Evolutionary conservation across 2,329 filamentous ascomycete species (phyloP), one percentile per base, ranked within the genome.

Genomic region (Fonsecaea erecta): DNA sequence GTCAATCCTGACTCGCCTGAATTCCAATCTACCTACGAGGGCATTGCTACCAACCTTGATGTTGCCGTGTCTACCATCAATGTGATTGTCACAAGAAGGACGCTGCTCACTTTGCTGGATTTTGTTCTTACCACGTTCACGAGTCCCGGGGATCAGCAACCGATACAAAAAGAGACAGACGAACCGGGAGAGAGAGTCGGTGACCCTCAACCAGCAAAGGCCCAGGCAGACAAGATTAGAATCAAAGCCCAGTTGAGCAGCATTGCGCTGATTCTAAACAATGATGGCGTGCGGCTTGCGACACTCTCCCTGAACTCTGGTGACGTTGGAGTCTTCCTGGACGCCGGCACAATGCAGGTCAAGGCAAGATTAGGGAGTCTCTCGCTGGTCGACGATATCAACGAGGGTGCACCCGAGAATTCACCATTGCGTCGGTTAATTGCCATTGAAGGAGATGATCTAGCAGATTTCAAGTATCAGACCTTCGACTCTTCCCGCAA

Each of bases 391-490:
- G 95, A 99, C 75, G 95, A 99, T 76, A 88, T 99, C 65, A 97
- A 98, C 72, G 86, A 93, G 68, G 95, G 94, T 26, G 93, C 96
- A 0, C 86, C 92, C 0, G 88, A 90, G 71, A 84, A 90, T 30
- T 97, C 94, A 0, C 86, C 89, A 51, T 83, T 98, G 26, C 89
- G 95, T 43, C 89, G 94, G 70, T 84, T 99, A 24, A 88, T 99
- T 46, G 94, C 93, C 0, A 99, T 99, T 32, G 91, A 99, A 77
- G 96, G 96, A 11, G 89, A 98, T 62, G 93, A 98, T 66, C 85
- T 99, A 18, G 94, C 94, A 1, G 95, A 99, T 76, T 98, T 99
- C 81, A 90, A 92, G 61, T 99, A 99, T 73, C 92, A 99, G 77
- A 99, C 95, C 0, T 99, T 96, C 72, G 93, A 98, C 75, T 77